Evolutionary conservation across 148 eudicot species (phyloP).

Genomic region (Amaranthus palmeri): DNA sequence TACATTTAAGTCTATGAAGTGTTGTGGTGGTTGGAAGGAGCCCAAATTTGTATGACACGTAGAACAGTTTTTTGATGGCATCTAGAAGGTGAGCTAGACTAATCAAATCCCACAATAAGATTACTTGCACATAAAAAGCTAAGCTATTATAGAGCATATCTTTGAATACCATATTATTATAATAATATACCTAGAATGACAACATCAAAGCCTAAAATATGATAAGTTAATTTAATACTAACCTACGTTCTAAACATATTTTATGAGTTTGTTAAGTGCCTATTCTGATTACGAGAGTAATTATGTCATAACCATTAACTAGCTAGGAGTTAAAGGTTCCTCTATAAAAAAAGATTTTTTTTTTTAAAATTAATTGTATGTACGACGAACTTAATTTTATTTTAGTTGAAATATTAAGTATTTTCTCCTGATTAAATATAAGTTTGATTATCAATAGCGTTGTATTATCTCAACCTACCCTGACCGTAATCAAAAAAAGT

Average conservation of each 20-base stretch:
- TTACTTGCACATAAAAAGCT: background rate
- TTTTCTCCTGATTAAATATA: too few relatives aligned
- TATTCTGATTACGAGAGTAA: background rate
- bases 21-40: too few relatives aligned
- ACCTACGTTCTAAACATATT: background rate
- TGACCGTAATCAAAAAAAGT: too few relatives aligned
- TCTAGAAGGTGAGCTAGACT: constrained; percentile 4
- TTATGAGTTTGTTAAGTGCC: constrained; percentile 9
- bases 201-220: constrained; percentile 4
- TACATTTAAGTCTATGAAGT: too few relatives aligned
- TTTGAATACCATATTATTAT: background rate
- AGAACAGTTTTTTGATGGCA: background rate
- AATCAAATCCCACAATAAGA: background rate
- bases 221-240: constrained; percentile 1
- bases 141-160: constrained; percentile 11
- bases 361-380: too few relatives aligned
- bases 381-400: too few relatives aligned
- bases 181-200: background rate
- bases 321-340: background rate
- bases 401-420: too few relatives aligned
- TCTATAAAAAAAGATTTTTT: background rate
- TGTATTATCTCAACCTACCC: too few relatives aligned
- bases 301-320: background rate
- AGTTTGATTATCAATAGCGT: too few relatives aligned
- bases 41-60: background rate